Base-by-base conservation (phyloP, 2,329 filamentous ascomycete genomes). In the Fusarium buxicola region DNA sequence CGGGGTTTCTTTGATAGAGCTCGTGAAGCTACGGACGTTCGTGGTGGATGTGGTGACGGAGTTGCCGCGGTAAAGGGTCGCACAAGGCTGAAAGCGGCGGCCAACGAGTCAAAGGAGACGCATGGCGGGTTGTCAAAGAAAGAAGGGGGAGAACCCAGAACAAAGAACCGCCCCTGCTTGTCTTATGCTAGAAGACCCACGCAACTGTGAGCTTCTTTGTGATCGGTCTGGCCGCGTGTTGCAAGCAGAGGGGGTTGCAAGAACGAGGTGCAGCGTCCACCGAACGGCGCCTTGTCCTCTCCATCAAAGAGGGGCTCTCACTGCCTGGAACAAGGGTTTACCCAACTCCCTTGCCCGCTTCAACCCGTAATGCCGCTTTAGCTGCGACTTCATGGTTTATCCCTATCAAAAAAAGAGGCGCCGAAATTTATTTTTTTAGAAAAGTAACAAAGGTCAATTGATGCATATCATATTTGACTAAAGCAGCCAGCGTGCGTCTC, bases 31-130 rank as follows among this genome's bases (percentile, higher is more conserved):
- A 52, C 47, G 44, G 27, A 28, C 30, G 47, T 58, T 53, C 59
- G 63, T 58, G 50, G 55, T 48, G 63, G 32, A 16, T 34, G 32
- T 16, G 36, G 60, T 54, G 61, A 18, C 25, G 32, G 39, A 35
- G 39, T 21, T 51, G 35, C 38, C 21, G 35, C 36, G 39, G 32
- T 10, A 31, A 32, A 68, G 36, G 55, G 57, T 65, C 49, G 68
- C 66, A 54, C 66, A 60, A 68, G 63, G 60, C 60, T 72, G 63
- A 58, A 62, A 46, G 48, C 58, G 60, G 56, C 61, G 63, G 55
- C 44, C 53, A 54, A 55, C 40, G 34, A 70, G 67, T 74, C 72
- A 75, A 56, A 63, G 57, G 32, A 67, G 56, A 63, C 56, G 65
- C 73, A 75, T 75, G 47, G 41, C 61, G 60, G 38, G n/a, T 54